These are phyloP conservation scores for Pseudohalonectria lignicola DNA, from an alignment of 2,329 filamentous ascomycete genomes.

Conservation along the genomic window DNA sequence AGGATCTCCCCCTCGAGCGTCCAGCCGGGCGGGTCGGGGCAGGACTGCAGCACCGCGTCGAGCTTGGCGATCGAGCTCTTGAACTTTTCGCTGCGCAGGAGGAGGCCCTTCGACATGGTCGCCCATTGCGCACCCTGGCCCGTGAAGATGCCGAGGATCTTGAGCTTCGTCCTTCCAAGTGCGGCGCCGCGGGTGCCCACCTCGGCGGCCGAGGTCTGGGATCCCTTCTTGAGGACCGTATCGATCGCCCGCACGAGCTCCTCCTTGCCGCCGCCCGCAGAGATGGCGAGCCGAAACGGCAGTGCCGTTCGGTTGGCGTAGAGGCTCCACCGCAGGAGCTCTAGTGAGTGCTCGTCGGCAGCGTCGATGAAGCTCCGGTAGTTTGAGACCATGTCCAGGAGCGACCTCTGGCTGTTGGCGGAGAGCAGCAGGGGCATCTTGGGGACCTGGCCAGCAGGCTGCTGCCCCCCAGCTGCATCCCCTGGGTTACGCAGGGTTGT, in stretches of 20 bases:
- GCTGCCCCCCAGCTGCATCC: background rate
- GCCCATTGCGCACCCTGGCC: conserved; percentile 34
- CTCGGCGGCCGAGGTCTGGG: conserved; percentile 8
- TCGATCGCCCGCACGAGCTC: conserved; percentile 14
- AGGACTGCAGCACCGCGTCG: conserved; percentile 16
- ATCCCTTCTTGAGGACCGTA: conserved; percentile 1
- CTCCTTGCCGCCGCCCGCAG: conserved; percentile 11
- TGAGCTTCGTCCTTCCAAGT: conserved; percentile 7
- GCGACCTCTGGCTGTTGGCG: conserved; percentile 21
- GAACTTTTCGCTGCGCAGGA: conserved; percentile 18
- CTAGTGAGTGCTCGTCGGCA: background rate
- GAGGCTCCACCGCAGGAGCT: conserved; percentile 21
- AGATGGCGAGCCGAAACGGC: conserved; percentile 17
- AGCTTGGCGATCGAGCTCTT: conserved; percentile 20
- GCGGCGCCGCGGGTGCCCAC: conserved; percentile 5
- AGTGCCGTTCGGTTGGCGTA: conserved; percentile 18
- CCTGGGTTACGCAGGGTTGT: background rate
- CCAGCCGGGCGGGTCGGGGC: conserved; percentile 16
- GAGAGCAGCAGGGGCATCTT: conserved; percentile 24
- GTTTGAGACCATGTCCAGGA: conserved; percentile 13
- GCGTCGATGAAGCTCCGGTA: conserved; percentile 18
- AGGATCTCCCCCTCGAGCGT: conserved; percentile 22
- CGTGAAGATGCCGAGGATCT: conserved; percentile 24
- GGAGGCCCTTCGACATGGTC: conserved; percentile 23
- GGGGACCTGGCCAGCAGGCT: background rate